phyloP scores from a whole-genome alignment of 805 yeast genomes.

The Tetrapisispora fleetii region DNA sequence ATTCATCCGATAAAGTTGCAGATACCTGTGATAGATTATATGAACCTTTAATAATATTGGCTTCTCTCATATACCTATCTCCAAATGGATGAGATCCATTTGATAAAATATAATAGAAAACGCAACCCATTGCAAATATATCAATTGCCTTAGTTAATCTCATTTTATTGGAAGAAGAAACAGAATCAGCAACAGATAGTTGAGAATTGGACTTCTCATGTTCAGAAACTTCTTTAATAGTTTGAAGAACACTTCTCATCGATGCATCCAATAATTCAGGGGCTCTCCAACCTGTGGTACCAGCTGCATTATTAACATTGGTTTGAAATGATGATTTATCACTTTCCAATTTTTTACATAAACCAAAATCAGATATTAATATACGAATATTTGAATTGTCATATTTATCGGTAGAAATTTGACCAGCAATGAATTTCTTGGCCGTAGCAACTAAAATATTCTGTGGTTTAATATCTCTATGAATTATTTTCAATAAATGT shows the following conservation, averaged over 20 bases:
- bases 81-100: constrained; percentile 93
- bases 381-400: constrained; percentile 41
- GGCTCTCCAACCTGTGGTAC: constrained; percentile 98
- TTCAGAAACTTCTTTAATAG: constrained; percentile 1
- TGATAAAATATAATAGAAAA: constrained; percentile 75
- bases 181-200: constrained; percentile 6
- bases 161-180: constrained; percentile 35
- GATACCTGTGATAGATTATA: constrained; percentile 38
- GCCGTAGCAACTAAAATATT: constrained; percentile 78
- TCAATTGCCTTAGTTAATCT: constrained; percentile 84
- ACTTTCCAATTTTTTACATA: constrained; percentile 82
- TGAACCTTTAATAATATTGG: constrained; percentile 67
- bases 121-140: constrained; percentile 90
- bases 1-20: constrained; percentile 18
- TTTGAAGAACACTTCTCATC: not conserved
- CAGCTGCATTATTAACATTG: constrained; percentile 79
- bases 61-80: constrained; percentile 79
- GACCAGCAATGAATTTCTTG: constrained; percentile 28
- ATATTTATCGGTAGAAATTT: constrained; percentile 21
- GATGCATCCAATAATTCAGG: constrained; percentile 58
- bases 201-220: not conserved
- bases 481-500: constrained; percentile 85
- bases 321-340: constrained; percentile 93
- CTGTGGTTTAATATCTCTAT: constrained; percentile 90
- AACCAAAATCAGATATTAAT: constrained; percentile 89